Conservation (phyloP, 2,329 filamentous ascomycete genomes). For the Aspergillus sp. region DNA sequence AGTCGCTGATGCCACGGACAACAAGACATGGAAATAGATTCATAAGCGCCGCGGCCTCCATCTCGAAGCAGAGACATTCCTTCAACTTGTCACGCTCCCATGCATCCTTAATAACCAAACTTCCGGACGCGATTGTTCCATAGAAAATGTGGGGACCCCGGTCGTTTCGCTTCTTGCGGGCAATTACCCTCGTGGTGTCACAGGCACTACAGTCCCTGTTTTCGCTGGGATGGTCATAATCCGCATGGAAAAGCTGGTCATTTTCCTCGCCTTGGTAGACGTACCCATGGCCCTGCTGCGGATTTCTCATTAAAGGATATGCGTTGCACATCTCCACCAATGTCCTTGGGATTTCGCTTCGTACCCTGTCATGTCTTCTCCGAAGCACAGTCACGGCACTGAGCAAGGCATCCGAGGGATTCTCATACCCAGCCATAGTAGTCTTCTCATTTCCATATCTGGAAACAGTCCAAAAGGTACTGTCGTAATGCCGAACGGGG, state of each 20-base stretch:
- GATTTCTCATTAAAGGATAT: neutral
- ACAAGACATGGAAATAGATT: neutral
- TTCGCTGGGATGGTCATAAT: neutral
- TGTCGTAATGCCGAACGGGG: neutral
- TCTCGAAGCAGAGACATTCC: neutral
- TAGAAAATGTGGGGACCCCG: neutral
- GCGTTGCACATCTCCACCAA: neutral
- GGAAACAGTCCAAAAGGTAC: too few relatives aligned
- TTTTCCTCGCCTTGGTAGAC: neutral
- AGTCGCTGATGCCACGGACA: neutral
- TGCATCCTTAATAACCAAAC: neutral
- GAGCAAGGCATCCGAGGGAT: neutral
- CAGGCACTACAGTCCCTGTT: neutral
- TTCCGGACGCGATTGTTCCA: neutral
- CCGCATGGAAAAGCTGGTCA: neutral
- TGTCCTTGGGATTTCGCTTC: neutral
- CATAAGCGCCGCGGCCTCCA: too few relatives aligned
- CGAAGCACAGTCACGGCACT: neutral
- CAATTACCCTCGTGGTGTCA: neutral
- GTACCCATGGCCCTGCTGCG: neutral
- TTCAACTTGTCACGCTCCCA: neutral
- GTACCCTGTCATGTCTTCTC: neutral
- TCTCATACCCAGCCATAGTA: neutral
- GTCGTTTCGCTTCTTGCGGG: neutral
- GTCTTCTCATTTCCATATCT: neutral